phyloP scores from a whole-genome alignment of 495 filamentous ascomycete species.

The Daldinia grandis region DNA sequence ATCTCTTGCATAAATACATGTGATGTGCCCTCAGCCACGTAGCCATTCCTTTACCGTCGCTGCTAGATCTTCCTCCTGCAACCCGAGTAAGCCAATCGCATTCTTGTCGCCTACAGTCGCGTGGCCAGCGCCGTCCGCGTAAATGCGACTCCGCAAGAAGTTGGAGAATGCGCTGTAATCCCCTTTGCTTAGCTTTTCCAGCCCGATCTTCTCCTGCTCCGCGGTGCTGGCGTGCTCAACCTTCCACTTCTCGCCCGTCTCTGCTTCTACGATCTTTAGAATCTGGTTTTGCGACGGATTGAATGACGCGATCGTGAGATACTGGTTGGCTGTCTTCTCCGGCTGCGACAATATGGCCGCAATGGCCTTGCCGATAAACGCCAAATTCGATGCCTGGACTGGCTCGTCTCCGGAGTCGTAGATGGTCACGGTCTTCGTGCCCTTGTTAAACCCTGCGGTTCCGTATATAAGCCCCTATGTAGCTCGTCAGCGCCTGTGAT shows the following conservation, averaged over 20 bases:
- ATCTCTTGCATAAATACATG: not conserved
- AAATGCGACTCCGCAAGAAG: constrained; percentile 47
- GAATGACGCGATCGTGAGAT: constrained; percentile 59
- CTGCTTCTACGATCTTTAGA: constrained; percentile 57
- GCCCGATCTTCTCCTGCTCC: constrained; percentile 54
- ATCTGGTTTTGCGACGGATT: constrained; percentile 64
- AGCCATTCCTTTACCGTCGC: constrained; percentile 42
- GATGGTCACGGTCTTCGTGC: constrained; percentile 54
- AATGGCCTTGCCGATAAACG: constrained; percentile 59
- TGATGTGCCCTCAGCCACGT: not conserved
- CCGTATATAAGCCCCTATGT: constrained; percentile 52
- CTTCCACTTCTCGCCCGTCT: constrained; percentile 54
- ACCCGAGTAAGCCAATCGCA: constrained; percentile 35
- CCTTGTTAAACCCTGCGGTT: constrained; percentile 53
- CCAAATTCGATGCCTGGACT: constrained; percentile 58
- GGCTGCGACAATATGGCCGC: constrained; percentile 59
- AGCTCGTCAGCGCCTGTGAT: constrained; percentile 13
- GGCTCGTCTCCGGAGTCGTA: constrained; percentile 63
- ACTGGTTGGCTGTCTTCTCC: constrained; percentile 62
- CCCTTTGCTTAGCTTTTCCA: constrained; percentile 54
- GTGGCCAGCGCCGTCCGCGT: constrained; percentile 58
- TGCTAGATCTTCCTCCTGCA: constrained; percentile 43
- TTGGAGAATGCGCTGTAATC: constrained; percentile 55
- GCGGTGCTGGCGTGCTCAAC: constrained; percentile 50
- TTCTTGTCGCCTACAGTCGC: constrained; percentile 43